Conservation (phyloP, 78 protist genomes). For the Emiliania huxleyi region DNA sequence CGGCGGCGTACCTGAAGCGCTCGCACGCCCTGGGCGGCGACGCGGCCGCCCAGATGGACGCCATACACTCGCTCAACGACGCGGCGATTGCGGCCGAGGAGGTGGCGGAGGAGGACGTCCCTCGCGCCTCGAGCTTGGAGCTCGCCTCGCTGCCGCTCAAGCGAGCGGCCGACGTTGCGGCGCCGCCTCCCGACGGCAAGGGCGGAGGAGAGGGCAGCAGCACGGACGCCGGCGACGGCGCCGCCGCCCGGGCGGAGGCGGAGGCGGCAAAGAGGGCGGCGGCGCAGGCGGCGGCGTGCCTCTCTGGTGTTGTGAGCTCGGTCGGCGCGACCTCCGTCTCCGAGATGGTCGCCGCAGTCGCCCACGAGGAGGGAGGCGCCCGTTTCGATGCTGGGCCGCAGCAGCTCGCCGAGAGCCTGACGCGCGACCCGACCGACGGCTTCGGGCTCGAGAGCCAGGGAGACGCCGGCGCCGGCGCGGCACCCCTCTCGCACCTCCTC, state of each 20-base stretch:
- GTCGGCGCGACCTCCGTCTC: neutral
- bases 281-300: no score
- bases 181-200: neutral
- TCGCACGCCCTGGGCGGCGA: neutral
- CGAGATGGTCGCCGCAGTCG: neutral
- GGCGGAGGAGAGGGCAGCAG: neutral
- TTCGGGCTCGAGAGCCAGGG: no score
- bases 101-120: neutral
- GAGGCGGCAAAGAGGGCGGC: neutral
- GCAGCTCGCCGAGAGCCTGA: neutral
- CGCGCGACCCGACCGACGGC: neutral
- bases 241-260: neutral
- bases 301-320: neutral
- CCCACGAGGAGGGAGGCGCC: neutral
- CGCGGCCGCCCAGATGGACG: neutral
- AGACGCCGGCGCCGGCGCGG: no score
- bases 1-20: neutral
- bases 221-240: neutral
- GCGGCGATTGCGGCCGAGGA: neutral
- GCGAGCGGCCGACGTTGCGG: neutral
- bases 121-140: neutral
- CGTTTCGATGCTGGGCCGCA: neutral
- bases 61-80: neutral
- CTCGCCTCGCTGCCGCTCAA: neutral
- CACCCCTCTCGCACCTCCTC: no score